phyloP scores from a whole-genome alignment of 2,329 filamentous ascomycete species.

The Xylariaceae sp. region DNA sequence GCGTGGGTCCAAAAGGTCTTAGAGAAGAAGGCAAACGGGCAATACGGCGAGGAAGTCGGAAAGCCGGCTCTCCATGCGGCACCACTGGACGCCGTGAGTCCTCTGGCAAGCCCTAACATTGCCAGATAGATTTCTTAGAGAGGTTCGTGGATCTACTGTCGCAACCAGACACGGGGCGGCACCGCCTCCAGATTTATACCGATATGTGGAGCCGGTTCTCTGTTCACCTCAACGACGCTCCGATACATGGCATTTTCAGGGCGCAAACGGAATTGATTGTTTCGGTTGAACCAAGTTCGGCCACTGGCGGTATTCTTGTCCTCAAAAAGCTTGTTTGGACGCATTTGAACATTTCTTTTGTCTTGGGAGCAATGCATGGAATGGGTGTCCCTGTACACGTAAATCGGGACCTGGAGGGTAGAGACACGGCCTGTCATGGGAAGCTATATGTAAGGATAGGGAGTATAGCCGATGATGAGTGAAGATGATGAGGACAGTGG shows the following conservation, averaged over 20 bases:
- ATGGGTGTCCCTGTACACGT: constrained; percentile 18
- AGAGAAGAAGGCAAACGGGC: constrained; percentile 61
- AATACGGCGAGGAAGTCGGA: constrained; percentile 43
- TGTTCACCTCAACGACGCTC: constrained; percentile 17
- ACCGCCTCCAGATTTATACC: constrained; percentile 6
- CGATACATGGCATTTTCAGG: constrained; percentile 29
- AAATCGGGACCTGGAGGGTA: constrained; percentile 10
- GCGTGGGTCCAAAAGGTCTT: constrained; percentile 77
- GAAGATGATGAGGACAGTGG: too few relatives aligned
- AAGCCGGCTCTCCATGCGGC: constrained; percentile 87
- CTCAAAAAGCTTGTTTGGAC: neutral
- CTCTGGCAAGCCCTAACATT: constrained; percentile 41
- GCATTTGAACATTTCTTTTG: neutral
- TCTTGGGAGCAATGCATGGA: neutral
- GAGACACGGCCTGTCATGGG: too few relatives aligned
- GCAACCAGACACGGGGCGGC: constrained; percentile 5
- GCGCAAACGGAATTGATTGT: constrained; percentile 22
- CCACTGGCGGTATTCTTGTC: constrained; percentile 2
- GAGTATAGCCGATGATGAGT: too few relatives aligned
- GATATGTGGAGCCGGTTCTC: constrained; percentile 21
- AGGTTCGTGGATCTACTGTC: neutral
- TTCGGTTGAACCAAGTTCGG: constrained; percentile 13
- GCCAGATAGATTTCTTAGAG: constrained; percentile 11
- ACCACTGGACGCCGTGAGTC: constrained; percentile 71
- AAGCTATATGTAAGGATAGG: too few relatives aligned